Percentiles rank a stretch among this genome's conserved stretches.
These are phyloP conservation scores for Fusarium pseudonygamai DNA, from an alignment of 2,329 filamentous ascomycete species.

Conservation along the genomic window DNA sequence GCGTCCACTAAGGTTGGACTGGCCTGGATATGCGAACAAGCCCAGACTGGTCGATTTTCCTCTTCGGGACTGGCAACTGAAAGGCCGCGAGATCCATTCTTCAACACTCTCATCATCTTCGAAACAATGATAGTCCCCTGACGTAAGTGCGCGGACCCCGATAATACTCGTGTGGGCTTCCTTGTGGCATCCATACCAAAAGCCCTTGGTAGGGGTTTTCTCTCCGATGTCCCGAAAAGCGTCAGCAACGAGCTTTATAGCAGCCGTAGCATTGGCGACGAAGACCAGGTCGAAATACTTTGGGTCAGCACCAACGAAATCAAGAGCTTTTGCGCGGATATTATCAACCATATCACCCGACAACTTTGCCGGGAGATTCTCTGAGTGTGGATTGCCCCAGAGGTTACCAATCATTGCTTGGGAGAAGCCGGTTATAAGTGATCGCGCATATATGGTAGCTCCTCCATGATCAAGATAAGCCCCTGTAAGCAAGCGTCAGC, in stretches of 20 bases:
- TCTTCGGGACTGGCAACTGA: constrained; percentile 29
- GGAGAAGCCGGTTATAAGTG: constrained; percentile 65
- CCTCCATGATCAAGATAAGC: constrained; percentile 69
- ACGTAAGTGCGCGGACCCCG: constrained; percentile 73
- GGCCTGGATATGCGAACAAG: constrained; percentile 72
- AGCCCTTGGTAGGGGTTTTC: constrained; percentile 55
- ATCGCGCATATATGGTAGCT: constrained; percentile 66
- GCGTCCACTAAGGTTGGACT: constrained; percentile 76
- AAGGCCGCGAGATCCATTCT: constrained; percentile 50
- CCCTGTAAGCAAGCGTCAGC: constrained; percentile 27
- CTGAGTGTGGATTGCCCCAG: constrained; percentile 76
- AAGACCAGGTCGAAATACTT: constrained; percentile 70
- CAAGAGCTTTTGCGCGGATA: constrained; percentile 62
- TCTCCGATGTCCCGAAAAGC: constrained; percentile 63
- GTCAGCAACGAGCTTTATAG: constrained; percentile 70
- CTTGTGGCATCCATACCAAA: constrained; percentile 69
- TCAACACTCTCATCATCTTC: constrained; percentile 63
- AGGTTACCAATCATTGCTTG: constrained; percentile 64
- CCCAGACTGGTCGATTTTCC: constrained; percentile 42
- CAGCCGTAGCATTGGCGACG: constrained; percentile 69
- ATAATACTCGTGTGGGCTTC: constrained; percentile 72
- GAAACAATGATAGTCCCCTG: constrained; percentile 66
- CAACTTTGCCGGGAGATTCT: constrained; percentile 66
- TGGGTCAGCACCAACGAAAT: constrained; percentile 67
- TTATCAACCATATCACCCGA: constrained; percentile 67